A percentile compares a stretch with the other conserved stretches of the same genome.
Conservation (phyloP, 257 asterid genomes). For the Prunella vulgaris region DNA sequence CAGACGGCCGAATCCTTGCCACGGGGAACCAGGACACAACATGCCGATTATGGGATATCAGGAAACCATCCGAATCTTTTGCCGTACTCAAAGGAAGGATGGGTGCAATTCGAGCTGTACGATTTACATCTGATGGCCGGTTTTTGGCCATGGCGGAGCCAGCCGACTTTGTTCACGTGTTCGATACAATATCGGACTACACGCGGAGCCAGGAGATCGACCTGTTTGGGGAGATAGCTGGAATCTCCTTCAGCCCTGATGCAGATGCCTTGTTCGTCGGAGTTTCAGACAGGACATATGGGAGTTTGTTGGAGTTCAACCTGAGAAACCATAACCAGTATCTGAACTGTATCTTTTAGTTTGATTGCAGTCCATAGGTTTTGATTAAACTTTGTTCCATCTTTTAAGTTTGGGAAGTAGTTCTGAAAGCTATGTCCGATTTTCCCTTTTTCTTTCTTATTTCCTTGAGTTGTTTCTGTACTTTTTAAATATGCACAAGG, state of each 20-base stretch:
- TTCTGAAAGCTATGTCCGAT: background rate
- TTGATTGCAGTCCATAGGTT: background rate
- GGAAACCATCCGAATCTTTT: constrained; percentile 59
- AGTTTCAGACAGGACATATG: constrained; percentile 68
- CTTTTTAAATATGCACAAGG: constrained; percentile 2
- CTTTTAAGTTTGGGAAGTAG: background rate
- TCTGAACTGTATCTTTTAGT: constrained; percentile 37
- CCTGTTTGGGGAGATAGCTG: constrained; percentile 82
- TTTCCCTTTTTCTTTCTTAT: background rate
- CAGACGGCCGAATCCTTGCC: constrained; percentile 63
- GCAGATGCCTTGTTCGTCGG: constrained; percentile 68
- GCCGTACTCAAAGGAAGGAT: constrained; percentile 64
- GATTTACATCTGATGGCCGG: constrained; percentile 66
- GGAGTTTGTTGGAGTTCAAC: constrained; percentile 75
- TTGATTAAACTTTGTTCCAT: background rate
- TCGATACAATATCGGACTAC: constrained; percentile 47
- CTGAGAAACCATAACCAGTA: constrained; percentile 35
- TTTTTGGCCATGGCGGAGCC: constrained; percentile 93
- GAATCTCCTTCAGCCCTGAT: constrained; percentile 79
- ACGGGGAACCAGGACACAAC: constrained; percentile 89
- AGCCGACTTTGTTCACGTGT: constrained; percentile 80
- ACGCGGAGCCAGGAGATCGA: constrained; percentile 60
- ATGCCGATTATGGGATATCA: constrained; percentile 79
- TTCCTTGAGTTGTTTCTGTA: background rate
- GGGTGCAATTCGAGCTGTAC: constrained; percentile 71